These are phyloP conservation scores for Kockovaella imperatae DNA, from an alignment of 768 basidiomycete genomes.

Conservation along the genomic window DNA sequence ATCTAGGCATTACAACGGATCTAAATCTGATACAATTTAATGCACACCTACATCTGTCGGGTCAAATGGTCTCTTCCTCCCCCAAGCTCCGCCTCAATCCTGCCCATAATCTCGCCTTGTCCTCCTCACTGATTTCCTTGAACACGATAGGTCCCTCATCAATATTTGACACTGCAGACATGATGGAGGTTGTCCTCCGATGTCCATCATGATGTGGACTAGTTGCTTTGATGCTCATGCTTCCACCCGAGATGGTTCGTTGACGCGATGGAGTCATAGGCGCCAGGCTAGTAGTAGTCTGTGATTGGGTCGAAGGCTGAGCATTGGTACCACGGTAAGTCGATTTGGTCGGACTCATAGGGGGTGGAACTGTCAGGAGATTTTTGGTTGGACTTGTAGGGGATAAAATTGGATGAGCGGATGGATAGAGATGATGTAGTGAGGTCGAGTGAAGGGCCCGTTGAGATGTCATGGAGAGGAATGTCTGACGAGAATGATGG, in stretches of 20 bases:
- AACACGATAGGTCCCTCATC: constrained; percentile 20
- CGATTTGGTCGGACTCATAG: background rate
- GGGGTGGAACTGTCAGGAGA: background rate
- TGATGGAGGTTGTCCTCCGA: background rate
- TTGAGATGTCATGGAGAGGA: constrained; percentile 31
- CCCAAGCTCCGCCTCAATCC: constrained; percentile 10
- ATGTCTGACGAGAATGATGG: constrained; percentile 32
- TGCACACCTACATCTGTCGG: too few relatives aligned
- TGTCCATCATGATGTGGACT: too few relatives aligned
- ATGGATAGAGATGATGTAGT: constrained; percentile 9
- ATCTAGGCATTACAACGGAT: too few relatives aligned
- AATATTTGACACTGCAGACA: background rate
- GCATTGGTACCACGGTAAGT: constrained; percentile 1
- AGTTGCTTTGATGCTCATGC: constrained; percentile 1
- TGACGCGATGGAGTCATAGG: too few relatives aligned
- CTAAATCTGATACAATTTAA: too few relatives aligned
- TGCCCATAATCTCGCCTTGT: constrained; percentile 13
- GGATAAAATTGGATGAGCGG: background rate
- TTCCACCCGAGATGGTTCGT: constrained; percentile 10
- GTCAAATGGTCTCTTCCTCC: too few relatives aligned
- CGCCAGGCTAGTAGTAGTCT: too few relatives aligned
- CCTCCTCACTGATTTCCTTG: constrained; percentile 12
- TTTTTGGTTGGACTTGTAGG: too few relatives aligned
- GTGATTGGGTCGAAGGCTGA: background rate
- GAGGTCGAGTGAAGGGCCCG: constrained; percentile 20